These are phyloP conservation scores for Gillenia trifoliata DNA, from an alignment of 306 rosid species.

Conservation along the genomic window DNA sequence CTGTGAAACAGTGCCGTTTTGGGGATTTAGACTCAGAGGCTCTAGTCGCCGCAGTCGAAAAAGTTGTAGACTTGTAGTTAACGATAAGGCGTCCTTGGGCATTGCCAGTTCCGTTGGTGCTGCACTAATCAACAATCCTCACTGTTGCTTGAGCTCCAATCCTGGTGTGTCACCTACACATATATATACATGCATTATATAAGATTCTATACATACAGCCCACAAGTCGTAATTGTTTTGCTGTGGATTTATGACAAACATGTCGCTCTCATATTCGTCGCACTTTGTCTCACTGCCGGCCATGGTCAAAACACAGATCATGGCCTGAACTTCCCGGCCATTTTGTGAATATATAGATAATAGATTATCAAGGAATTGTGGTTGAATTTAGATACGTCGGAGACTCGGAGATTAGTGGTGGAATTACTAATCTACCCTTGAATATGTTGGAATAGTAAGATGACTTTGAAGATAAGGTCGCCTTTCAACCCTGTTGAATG, in stretches of 20 bases:
- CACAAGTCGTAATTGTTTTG: conserved; percentile 48
- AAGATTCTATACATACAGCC: conserved; percentile 27
- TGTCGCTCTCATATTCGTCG: conserved; percentile 51
- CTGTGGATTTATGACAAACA: conserved; percentile 41
- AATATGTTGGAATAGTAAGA: neutral
- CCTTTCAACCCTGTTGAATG: neutral
- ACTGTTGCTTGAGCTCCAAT: conserved; percentile 35
- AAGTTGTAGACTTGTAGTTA: conserved; percentile 43
- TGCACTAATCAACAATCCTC: conserved; percentile 59
- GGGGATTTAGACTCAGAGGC: too few species aligned
- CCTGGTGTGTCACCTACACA: conserved; percentile 46
- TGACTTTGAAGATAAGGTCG: neutral
- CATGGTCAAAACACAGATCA: neutral
- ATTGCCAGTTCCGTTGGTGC: conserved; percentile 38
- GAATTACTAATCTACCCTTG: neutral
- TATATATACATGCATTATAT: too few species aligned
- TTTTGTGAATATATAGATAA: too few species aligned
- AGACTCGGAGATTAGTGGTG: neutral
- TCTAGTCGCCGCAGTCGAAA: conserved; percentile 43
- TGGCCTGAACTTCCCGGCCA: conserved; percentile 16
- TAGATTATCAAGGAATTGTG: neutral
- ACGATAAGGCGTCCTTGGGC: conserved; percentile 56
- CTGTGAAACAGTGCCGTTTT: too few species aligned
- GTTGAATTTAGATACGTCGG: neutral
- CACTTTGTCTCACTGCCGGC: conserved; percentile 46